Conservation (phyloP, 768 basidiomycete species). For the Auricularia sp. region DNA sequence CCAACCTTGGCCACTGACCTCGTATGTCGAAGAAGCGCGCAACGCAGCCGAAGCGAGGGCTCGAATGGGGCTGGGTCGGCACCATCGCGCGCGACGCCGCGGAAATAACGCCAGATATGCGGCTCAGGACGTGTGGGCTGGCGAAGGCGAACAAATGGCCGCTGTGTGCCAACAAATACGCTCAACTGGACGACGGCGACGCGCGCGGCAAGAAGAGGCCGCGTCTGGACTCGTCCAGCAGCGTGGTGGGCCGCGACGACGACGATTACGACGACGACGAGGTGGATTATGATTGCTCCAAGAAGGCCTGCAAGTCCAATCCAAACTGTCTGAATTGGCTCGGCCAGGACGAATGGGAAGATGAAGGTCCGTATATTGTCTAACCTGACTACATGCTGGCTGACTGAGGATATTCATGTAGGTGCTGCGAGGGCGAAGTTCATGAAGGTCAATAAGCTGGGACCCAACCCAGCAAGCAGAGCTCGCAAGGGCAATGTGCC, state of each 20-base stretch:
- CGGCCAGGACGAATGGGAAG: constrained; percentile 75
- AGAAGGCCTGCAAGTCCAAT: constrained; percentile 60
- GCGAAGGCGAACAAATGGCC: constrained; percentile 37
- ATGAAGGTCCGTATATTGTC: constrained; percentile 38
- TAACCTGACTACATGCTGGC: background rate
- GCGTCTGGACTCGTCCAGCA: constrained; percentile 31
- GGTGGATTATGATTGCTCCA: constrained; percentile 48
- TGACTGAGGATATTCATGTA: constrained; percentile 19
- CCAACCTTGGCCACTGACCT: background rate
- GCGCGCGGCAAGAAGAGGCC: constrained; percentile 11
- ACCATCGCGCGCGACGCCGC: constrained; percentile 46
- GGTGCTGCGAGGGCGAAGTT: constrained; percentile 43
- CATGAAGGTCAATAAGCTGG: constrained; percentile 41
- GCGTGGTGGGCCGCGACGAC: constrained; percentile 10
- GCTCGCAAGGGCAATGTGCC: constrained; percentile 47
- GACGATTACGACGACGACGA: constrained; percentile 66
- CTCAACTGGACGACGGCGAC: constrained; percentile 7
- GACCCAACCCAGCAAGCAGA: constrained; percentile 41
- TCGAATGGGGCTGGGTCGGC: constrained; percentile 73
- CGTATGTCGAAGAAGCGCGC: background rate
- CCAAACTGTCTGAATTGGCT: constrained; percentile 83
- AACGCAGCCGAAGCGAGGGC: background rate
- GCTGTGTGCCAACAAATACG: constrained; percentile 52
- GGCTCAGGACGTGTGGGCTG: constrained; percentile 58
- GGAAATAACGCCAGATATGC: constrained; percentile 58